Percentiles rank a stretch among this genome's conserved stretches.
Evolutionary conservation across 129 eudicot species (phyloP).

Genomic region (Pseudognaphalium luteoalbum): DNA sequence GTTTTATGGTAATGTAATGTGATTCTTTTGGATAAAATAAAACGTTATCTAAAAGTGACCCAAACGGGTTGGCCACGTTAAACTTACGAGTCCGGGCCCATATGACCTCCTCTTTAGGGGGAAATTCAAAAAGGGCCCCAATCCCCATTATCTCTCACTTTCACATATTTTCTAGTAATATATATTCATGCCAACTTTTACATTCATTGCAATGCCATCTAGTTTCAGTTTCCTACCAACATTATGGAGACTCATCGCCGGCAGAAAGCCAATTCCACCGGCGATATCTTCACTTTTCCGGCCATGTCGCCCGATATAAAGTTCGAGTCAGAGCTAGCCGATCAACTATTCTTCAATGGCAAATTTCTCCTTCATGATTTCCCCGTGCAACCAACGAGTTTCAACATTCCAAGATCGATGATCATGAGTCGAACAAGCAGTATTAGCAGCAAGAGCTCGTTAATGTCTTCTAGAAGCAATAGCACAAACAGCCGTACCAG

Average conservation of each 20-base stretch:
- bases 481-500: slow-evolving; percentile 38
- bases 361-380: slow-evolving; percentile 56
- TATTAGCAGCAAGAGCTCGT: slow-evolving; percentile 48
- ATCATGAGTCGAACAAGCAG: slow-evolving; percentile 52
- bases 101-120: slow-evolving; percentile 45
- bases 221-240: slow-evolving; percentile 13
- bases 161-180: slow-evolving; percentile 22
- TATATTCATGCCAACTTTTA: slow-evolving; percentile 25
- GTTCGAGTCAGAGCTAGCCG: slow-evolving; percentile 51
- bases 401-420: slow-evolving; percentile 34
- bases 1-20: neutral
- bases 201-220: slow-evolving; percentile 17
- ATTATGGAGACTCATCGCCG: slow-evolving; percentile 33
- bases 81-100: slow-evolving; percentile 32
- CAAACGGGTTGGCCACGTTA: slow-evolving; percentile 45
- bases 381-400: slow-evolving; percentile 37
- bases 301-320: slow-evolving; percentile 25
- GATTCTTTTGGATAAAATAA: neutral
- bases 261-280: slow-evolving; percentile 31
- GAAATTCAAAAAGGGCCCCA: slow-evolving; percentile 36
- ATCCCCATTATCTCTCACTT: slow-evolving; percentile 31
- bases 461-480: slow-evolving; percentile 62
- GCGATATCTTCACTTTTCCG: slow-evolving; percentile 57
- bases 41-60: slow-evolving; percentile 7
- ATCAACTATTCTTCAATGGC: slow-evolving; percentile 70